Evolutionary conservation across 306 rosid genomes (phyloP).

Genomic region (Trifolium subterraneum): DNA sequence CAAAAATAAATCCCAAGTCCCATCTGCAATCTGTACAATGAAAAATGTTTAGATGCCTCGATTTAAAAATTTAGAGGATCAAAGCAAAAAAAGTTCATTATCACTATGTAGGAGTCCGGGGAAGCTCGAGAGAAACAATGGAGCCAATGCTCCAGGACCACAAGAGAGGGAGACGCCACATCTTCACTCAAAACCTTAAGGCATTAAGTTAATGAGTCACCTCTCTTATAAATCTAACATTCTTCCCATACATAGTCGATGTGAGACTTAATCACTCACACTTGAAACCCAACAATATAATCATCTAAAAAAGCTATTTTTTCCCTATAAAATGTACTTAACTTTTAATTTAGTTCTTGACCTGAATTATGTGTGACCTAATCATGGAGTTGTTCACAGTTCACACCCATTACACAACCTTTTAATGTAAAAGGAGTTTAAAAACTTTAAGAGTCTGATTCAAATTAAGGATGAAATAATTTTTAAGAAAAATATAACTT

Average conservation of each 20-base stretch:
- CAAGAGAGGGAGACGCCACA: too few species aligned
- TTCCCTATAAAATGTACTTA: background rate
- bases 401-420: background rate
- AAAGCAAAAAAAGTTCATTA: background rate
- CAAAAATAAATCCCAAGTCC: background rate
- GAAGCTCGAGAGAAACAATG: too few species aligned
- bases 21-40: constrained; percentile 1
- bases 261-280: too few species aligned
- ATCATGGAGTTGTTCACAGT: background rate
- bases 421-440: background rate
- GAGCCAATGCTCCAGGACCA: too few species aligned
- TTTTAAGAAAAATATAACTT: too few species aligned
- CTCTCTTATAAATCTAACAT: too few species aligned
- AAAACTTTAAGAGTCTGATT: background rate
- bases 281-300: too few species aligned
- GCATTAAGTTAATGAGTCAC: too few species aligned
- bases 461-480: background rate
- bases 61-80: background rate
- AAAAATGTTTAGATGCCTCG: background rate
- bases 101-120: too few species aligned
- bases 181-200: too few species aligned
- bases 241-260: too few species aligned
- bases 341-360: background rate
- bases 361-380: background rate
- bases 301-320: too few species aligned